Base-by-base conservation (phyloP, 495 filamentous ascomycete genomes). In the Trichodelitschia bisporula region DNA sequence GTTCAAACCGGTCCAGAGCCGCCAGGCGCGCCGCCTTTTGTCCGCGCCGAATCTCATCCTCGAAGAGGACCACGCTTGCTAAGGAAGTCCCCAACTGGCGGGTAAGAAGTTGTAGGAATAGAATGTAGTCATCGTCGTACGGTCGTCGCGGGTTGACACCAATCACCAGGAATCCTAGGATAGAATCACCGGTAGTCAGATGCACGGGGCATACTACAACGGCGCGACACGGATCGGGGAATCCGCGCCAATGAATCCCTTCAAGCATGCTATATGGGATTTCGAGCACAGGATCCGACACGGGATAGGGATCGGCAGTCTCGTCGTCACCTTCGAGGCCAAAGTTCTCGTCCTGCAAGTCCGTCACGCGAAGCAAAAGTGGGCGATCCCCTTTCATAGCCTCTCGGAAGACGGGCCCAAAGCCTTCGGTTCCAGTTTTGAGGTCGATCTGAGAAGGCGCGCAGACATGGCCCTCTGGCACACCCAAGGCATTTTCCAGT, bases 171-270 rank as follows among this genome's bases (percentile, higher is more conserved):
- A 77, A 78, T 2, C 72, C 72, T 6, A 76, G 56, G 3, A 55
- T 56, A 20, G 64, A 58, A 8, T 66, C 66, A 2, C 62, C 64
- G 6, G 62, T 73, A 11, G 69, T 75, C 1, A 70, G 65, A 37
- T 72, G 66, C 18, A 78, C 64, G 0, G 72, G 68, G 41, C 72
- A 76, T 14, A 74, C 55, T 14, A 78, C 69, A 18, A 67, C 61
- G 2, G 68, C 62, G n/a, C 51, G 53, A 38, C 65, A 69, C 1
- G 59, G 55, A 33, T 74, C 69, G 2, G 63, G 62, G 34, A 66
- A 71, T 1, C 72, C 72, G 31, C 63, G 56, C 59, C 61, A 70
- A 19, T 66, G 47, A 15, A 78, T 45, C 0, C 64, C 69, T 20
- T 66, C 47, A 33, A 31, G 15, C 29, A 21, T 31, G 9, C 9